Evolutionary conservation across 2,329 filamentous ascomycete genomes (phyloP), one percentile per base, ranked within the genome.

Genomic region (Phaeosphaeriaceae sp.): DNA sequence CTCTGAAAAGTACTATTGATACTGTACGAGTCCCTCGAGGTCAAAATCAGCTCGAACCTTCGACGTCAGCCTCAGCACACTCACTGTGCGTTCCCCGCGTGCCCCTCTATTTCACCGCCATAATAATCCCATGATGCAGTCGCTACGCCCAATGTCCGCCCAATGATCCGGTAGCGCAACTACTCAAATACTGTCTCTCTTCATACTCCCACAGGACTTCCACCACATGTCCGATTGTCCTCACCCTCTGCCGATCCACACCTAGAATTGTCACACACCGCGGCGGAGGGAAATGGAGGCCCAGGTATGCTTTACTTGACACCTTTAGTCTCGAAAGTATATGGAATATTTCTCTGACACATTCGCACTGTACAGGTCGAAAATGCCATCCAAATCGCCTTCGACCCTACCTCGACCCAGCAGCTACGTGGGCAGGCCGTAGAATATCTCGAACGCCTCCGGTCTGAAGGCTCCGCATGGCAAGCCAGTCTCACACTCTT

Each of bases 381-480:
- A 82, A 94, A 92, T 82, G 95, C 95, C 80, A 95, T 98, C 82
- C 89, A 95, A 79, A 96, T 98, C 82, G 92, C 93, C 79, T 95
- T 89, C 83, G 90, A 94, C 80, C 92, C 92, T 59, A 81, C 86
- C 71, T 91, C 93, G 71, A 88, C 94, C 79, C 88, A 78, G 65
- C 72, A 74, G 55, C 69, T 79, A 55, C 93, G 97, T 82, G 94
- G 94, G 66, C 91, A 97, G 83, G 94, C 95, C 64, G 91, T 92
- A 77, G 88, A 93, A 55, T 96, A 91, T 78, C 84, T 89, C 62
- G 86, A 85, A 78, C 92, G 93, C 75, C 85, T 98, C 63, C 89
- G 93, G 65, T 83, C 89, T 73, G 90, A 97, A 75, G 88, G 92
- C 49, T 89, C 92, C 72, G 93, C 91, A 79, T 97, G 94, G 92